A percentile compares a stretch with the other conserved stretches of the same genome.
Evolutionary conservation across 2,329 filamentous ascomycete genomes (phyloP).

Genomic region (Xylaria sp.): DNA sequence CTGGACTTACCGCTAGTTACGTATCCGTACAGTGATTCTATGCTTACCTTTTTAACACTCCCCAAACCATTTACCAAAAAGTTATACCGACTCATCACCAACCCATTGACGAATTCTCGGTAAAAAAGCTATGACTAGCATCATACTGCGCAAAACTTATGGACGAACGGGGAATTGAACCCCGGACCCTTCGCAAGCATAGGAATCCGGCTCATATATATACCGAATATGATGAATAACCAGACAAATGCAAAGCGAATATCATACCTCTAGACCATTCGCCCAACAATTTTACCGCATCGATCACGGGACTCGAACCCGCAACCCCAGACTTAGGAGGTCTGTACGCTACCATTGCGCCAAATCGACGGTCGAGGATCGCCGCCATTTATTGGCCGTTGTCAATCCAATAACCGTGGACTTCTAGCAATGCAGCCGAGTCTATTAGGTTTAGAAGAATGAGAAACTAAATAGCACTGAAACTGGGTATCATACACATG

Average conservation of each 20-base stretch:
- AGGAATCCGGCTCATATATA: neutral
- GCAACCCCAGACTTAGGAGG: slow-evolving; percentile 34
- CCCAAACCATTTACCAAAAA: neutral
- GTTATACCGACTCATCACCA: neutral
- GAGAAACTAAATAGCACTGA: no score
- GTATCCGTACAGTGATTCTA: neutral
- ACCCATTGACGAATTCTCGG: no score
- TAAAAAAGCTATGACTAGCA: neutral
- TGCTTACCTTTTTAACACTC: neutral
- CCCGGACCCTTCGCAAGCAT: slow-evolving; percentile 38
- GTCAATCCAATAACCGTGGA: neutral
- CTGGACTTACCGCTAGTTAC: neutral
- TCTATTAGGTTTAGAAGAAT: no score
- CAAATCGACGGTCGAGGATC: slow-evolving; percentile 23
- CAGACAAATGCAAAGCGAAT: slow-evolving; percentile 36
- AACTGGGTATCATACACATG: no score
- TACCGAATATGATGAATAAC: no score
- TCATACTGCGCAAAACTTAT: neutral
- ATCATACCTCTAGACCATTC: slow-evolving; percentile 41
- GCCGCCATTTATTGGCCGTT: neutral
- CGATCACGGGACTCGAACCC: slow-evolving; percentile 37
- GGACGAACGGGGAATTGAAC: slow-evolving; percentile 42
- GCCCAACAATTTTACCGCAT: slow-evolving; percentile 20
- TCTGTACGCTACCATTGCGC: slow-evolving; percentile 35
- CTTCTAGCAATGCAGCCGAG: neutral